Percentiles rank a stretch among this genome's conserved stretches.
Evolutionary conservation across 495 filamentous ascomycete genomes (phyloP).

Genomic region (Aspergillus diversus): DNA sequence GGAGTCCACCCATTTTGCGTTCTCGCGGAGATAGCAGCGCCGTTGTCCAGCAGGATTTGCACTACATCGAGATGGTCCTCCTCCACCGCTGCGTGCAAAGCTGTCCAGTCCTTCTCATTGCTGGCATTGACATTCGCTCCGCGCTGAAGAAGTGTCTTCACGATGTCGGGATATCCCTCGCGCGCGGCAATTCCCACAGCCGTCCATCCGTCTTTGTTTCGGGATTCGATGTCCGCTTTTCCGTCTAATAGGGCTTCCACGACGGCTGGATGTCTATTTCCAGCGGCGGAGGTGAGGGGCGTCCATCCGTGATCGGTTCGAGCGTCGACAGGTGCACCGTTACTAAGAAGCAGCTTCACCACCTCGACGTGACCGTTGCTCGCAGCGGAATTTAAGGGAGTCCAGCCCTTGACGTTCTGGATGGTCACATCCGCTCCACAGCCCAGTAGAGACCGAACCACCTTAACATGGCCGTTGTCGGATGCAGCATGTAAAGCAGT

Average conservation of each 20-base stretch:
- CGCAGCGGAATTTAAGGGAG: slow-evolving; percentile 23
- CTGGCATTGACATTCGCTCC: slow-evolving; percentile 2
- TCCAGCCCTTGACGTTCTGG: slow-evolving; percentile 11
- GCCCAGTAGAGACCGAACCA: slow-evolving; percentile 19
- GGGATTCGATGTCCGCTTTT: slow-evolving; percentile 12
- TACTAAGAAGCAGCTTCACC: slow-evolving; percentile 14
- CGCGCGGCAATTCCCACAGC: not conserved
- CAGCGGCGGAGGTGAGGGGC: not conserved
- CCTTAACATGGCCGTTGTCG: slow-evolving; percentile 3
- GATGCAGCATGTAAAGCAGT: slow-evolving; percentile 25
- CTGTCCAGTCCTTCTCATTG: not conserved
- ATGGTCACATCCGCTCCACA: slow-evolving; percentile 3
- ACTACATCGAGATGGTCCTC: slow-evolving; percentile 9
- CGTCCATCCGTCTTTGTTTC: slow-evolving; percentile 3
- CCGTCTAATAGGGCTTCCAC: slow-evolving; percentile 19
- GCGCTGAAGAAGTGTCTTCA: not conserved
- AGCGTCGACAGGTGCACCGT: not conserved
- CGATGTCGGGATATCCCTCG: not conserved
- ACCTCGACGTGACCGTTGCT: slow-evolving; percentile 22
- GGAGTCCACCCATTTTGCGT: not conserved
- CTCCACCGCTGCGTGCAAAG: slow-evolving; percentile 7
- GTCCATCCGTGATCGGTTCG: not conserved
- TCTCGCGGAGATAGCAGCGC: not conserved
- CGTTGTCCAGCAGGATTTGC: not conserved
- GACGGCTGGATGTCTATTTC: slow-evolving; percentile 17